These are phyloP conservation scores for Capronia coronata DNA, from an alignment of 2,329 filamentous ascomycete genomes.

Conservation along the genomic window DNA sequence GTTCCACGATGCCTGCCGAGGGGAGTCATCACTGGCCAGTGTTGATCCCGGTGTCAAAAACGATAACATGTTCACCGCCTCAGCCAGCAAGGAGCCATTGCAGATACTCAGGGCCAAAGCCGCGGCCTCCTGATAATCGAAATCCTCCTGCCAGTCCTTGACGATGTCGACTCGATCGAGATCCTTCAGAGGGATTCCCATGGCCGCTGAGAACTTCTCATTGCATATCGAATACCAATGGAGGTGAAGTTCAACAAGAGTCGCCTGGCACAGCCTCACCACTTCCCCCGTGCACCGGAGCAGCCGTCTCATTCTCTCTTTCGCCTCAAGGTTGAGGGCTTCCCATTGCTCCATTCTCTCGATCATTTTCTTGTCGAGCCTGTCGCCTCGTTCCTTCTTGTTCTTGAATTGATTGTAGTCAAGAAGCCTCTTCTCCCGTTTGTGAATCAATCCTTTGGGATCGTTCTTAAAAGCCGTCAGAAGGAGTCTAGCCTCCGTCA, in stretches of 20 bases:
- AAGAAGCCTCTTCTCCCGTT: slow-evolving; percentile 83
- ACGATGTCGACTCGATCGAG: slow-evolving; percentile 68
- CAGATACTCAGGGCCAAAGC: slow-evolving; percentile 67
- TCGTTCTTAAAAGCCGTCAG: slow-evolving; percentile 26
- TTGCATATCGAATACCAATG: slow-evolving; percentile 79
- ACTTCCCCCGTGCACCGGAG: slow-evolving; percentile 75
- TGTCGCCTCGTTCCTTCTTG: slow-evolving; percentile 73
- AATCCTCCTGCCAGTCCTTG: slow-evolving; percentile 71
- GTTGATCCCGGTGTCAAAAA: slow-evolving; percentile 50
- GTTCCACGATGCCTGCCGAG: slow-evolving; percentile 46
- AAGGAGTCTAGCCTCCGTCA: slow-evolving; percentile 18
- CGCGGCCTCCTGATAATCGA: slow-evolving; percentile 66
- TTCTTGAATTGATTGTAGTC: slow-evolving; percentile 80
- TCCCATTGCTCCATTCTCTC: slow-evolving; percentile 85
- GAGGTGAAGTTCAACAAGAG: slow-evolving; percentile 77
- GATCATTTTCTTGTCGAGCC: slow-evolving; percentile 74
- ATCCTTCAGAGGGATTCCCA: slow-evolving; percentile 65
- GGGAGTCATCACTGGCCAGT: slow-evolving; percentile 35
- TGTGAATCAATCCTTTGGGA: slow-evolving; percentile 83
- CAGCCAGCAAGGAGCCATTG: slow-evolving; percentile 61
- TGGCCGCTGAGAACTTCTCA: slow-evolving; percentile 45
- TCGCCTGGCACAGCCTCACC: slow-evolving; percentile 73
- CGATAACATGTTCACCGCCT: slow-evolving; percentile 55
- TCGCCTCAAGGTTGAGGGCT: slow-evolving; percentile 85
- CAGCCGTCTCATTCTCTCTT: slow-evolving; percentile 81